A percentile compares a stretch with the other conserved stretches of the same genome.
Evolutionary conservation across 345 rosid species (phyloP).

Genomic region (Hibiscus syriacus): DNA sequence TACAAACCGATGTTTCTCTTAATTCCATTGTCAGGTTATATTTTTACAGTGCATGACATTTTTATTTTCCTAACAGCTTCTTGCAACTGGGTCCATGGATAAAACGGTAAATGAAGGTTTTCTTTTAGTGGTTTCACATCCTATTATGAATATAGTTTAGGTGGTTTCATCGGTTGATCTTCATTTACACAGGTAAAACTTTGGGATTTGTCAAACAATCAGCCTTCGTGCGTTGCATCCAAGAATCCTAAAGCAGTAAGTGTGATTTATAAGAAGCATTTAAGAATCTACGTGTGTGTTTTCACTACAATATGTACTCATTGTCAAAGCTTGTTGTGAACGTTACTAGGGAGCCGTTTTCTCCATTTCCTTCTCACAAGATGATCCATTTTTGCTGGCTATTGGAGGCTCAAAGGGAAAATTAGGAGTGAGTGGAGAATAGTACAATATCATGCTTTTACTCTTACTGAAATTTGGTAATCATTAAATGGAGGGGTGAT

Average conservation of each 20-base stretch:
- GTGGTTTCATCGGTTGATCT: slow-evolving; percentile 3
- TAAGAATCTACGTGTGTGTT: too few species aligned
- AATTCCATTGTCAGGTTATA: not conserved
- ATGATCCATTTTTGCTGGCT: slow-evolving; percentile 63
- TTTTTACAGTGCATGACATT: not conserved
- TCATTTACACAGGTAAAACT: slow-evolving; percentile 5
- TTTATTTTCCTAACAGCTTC: slow-evolving; percentile 28
- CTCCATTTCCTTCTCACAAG: slow-evolving; percentile 70
- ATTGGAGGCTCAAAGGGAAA: slow-evolving; percentile 91
- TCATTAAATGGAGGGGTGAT: not conserved
- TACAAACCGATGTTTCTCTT: slow-evolving; percentile 11
- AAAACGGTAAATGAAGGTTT: slow-evolving; percentile 26
- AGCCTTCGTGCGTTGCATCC: slow-evolving; percentile 49
- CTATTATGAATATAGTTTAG: not conserved
- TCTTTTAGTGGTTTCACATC: not conserved
- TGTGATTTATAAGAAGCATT: not conserved
- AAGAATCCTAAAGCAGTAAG: slow-evolving; percentile 65
- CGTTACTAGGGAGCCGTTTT: slow-evolving; percentile 67
- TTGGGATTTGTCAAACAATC: too few species aligned
- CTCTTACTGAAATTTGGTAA: not conserved
- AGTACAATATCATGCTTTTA: not conserved
- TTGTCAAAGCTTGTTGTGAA: not conserved
- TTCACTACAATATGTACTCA: not conserved
- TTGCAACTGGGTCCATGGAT: slow-evolving; percentile 51
- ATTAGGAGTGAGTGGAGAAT: slow-evolving; percentile 48